Conservation (phyloP, 139 green algal genomes). For the Gonium pectorale region DNA sequence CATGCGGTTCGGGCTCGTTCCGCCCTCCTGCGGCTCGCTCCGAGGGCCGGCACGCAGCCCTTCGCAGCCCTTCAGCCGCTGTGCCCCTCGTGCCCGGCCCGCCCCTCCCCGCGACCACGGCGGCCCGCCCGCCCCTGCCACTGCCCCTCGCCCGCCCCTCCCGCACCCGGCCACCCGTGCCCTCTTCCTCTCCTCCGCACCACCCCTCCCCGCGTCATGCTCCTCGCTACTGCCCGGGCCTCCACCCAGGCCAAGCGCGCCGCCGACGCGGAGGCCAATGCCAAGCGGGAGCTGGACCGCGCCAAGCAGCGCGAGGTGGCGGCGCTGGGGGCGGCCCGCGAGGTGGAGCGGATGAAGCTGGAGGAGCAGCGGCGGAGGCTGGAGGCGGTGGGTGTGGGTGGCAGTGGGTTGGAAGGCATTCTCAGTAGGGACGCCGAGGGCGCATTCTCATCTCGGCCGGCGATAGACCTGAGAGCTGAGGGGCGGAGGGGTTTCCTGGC, state of each 20-base stretch:
- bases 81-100: no score
- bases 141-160: not conserved
- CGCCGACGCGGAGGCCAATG: constrained; percentile 45
- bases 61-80: not conserved
- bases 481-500: no score
- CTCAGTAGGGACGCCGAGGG: no score
- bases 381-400: not conserved
- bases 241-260: constrained; percentile 41
- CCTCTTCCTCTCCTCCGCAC: not conserved
- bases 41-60: not conserved
- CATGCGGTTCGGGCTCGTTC: no score
- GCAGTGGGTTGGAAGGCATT: no score
- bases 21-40: not conserved
- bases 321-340: constrained; percentile 51
- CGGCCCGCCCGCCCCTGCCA: no score
- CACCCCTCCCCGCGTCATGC: not conserved
- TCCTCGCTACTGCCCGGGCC: not conserved
- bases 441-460: no score
- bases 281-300: constrained; percentile 32
- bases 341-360: constrained; percentile 57
- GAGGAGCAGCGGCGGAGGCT: constrained; percentile 58
- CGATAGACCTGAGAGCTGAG: no score
- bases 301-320: constrained; percentile 47
- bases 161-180: not conserved
- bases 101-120: no score